Base-by-base conservation (phyloP, 83 land plant genomes). In the Larix sibirica region DNA sequence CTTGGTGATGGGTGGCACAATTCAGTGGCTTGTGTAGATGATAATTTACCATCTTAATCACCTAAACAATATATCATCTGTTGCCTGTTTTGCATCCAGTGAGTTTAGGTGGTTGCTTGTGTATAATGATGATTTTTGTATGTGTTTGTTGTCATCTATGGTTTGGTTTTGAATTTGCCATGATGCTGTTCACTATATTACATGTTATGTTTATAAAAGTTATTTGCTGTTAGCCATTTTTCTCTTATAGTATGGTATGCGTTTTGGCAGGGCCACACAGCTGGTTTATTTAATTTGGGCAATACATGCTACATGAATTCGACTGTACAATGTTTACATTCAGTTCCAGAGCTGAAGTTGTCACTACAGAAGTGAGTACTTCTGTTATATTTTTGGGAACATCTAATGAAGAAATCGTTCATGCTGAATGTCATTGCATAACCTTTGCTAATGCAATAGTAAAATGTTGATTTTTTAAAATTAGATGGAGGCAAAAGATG, bases 241-340 rank as follows among this genome's bases (percentile, higher is more conserved):
- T 63, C 42, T 23, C 28, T 81, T 61, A 42, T 20, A 56, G 2
- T 13, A 20, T 64, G 69, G 33, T 44, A 9, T 83, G 36, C 24
- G 65, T 24, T 23, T 79, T 84, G 21, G 23, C 83, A 94, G 96
- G 99, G 99, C 67, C 96, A 92, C 66, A 90, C 95, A 83, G 97
- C 98, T 62, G 99, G 99, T 68, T 82, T 97, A 26, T 88, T 86
- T 65, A 97, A 97, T 84, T 80, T 97, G 75, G 99, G 99, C 60
- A 96, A 97, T 75, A 97, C 99, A 7, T 97, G 99, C 83, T 97
- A 97, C 89, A 95, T 97, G 99, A 97, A 97, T 80, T 97, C 99
- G 14, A 97, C 99, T 3, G 59, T 97, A 12, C 99, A 97, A 76
- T 97, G 99, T 68, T 85, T 97, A 66, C 99, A 97, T 90, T 86